Base-by-base conservation (phyloP, 2,329 filamentous ascomycete species). In the Botrytis fragariae region DNA sequence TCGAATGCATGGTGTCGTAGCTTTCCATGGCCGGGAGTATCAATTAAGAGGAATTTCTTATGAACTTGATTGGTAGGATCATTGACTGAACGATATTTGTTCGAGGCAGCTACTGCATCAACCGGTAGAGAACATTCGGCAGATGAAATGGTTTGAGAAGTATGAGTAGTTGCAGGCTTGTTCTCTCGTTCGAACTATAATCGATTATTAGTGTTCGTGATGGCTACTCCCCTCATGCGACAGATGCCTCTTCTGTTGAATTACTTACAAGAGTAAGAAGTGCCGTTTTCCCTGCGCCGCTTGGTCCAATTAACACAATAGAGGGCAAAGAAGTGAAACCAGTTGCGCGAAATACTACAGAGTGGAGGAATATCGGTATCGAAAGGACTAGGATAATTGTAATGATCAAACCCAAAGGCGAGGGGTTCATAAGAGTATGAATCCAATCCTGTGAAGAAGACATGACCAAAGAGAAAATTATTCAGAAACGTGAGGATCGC, bases 11-110 rank as follows among this genome's bases (percentile, higher is more conserved):
- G 86, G 78, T 90, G 88, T 74, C 96, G 93, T 74, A 99, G 89
- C 84, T 99, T 99, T 79, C 94, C 94, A 84, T 99, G 96, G 57
- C 96, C 96, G 0, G 96, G 96, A 0, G 95, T 98, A 84, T 99
- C 96, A 80, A 93, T 84, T 48, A 98, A 85, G 59, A 92, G 85
- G 81, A 96, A 93, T 81, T 90, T 92, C 76, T 88, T 90, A 80
- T 92, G 90, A 4, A 82, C 78, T 75, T 85, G 82, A 67, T 83
- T 83, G 16, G 89, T 86, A 37, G 88, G 87, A 80, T 93, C 91
- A 79, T 91, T 89, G 39, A 85, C 83, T 61, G 89, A 91, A 76
- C 91, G 89, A 82, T 89, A 93, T 78, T 87, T 86, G 73, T 90
- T 87, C 42, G 89, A 90, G 35, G 84, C 84, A 16, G 89, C 84